Evolutionary conservation across 257 asterid species (phyloP).

Genomic region (Capsicum rhomboideum): DNA sequence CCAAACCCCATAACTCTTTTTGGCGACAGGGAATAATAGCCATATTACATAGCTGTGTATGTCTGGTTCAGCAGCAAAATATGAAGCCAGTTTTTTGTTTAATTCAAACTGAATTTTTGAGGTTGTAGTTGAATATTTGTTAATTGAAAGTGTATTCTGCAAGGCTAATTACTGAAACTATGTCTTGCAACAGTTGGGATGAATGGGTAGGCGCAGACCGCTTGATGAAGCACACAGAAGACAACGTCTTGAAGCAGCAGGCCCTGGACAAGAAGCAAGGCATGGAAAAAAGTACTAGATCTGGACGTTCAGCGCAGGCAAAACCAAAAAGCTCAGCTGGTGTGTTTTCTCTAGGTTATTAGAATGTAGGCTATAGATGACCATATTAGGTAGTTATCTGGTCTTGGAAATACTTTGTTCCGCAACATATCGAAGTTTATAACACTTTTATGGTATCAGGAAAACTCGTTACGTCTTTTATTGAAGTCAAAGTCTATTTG

Average conservation of each 20-base stretch:
- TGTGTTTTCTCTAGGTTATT: constrained; percentile 11
- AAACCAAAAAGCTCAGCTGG: constrained; percentile 80
- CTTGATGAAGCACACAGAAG: constrained; percentile 72
- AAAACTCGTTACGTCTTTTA: not conserved
- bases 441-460: not conserved
- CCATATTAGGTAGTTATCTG: not conserved
- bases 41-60: not conserved
- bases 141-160: not conserved
- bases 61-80: not conserved
- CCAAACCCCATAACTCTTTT: not conserved
- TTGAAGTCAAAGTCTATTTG: not conserved
- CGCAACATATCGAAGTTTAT: not conserved
- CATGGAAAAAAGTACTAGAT: constrained; percentile 53
- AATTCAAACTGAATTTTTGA: not conserved
- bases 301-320: constrained; percentile 68
- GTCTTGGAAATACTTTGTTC: not conserved
- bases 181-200: constrained; percentile 75
- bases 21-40: not conserved
- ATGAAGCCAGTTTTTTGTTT: not conserved
- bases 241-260: constrained; percentile 69
- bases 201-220: constrained; percentile 93
- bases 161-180: constrained; percentile 10
- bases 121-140: not conserved
- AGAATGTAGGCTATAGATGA: not conserved
- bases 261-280: constrained; percentile 79